Evolutionary conservation across 2,329 filamentous ascomycete species (phyloP).

Genomic region (Epichloe uncinata): DNA sequence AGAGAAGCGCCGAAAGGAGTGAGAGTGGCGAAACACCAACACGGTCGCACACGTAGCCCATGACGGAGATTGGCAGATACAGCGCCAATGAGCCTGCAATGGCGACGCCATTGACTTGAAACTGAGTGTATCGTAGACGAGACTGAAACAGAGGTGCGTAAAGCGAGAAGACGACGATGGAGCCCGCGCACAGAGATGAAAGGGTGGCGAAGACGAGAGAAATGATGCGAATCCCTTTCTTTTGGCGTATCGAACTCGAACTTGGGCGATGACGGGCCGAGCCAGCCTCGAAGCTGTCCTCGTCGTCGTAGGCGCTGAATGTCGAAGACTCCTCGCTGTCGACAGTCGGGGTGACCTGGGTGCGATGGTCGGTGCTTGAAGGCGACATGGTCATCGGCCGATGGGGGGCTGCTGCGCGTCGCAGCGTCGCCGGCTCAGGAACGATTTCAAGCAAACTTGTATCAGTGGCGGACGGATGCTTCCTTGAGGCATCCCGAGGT

Average conservation of each 20-base stretch:
- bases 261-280: conserved; percentile 10
- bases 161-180: conserved; percentile 84
- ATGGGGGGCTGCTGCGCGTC: not conserved
- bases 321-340: conserved; percentile 3
- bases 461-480: not conserved
- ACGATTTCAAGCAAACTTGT: not conserved
- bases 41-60: conserved; percentile 87
- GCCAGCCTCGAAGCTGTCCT: conserved; percentile 8
- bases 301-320: conserved; percentile 4
- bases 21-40: conserved; percentile 68
- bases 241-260: conserved; percentile 13
- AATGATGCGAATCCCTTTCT: conserved; percentile 25
- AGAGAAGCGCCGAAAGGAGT: conserved; percentile 56
- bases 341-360: not conserved
- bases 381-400: conserved; percentile 3
- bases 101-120: conserved; percentile 81
- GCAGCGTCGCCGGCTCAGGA: not conserved
- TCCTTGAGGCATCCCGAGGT: not conserved
- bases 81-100: conserved; percentile 78
- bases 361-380: conserved; percentile 3
- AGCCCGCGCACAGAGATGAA: conserved; percentile 66
- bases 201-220: conserved; percentile 43
- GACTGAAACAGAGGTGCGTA: conserved; percentile 87
- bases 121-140: conserved; percentile 74
- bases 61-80: conserved; percentile 81